phyloP scores from a whole-genome alignment of 495 filamentous ascomycete genomes.

The Aspergillus haitiensis region DNA sequence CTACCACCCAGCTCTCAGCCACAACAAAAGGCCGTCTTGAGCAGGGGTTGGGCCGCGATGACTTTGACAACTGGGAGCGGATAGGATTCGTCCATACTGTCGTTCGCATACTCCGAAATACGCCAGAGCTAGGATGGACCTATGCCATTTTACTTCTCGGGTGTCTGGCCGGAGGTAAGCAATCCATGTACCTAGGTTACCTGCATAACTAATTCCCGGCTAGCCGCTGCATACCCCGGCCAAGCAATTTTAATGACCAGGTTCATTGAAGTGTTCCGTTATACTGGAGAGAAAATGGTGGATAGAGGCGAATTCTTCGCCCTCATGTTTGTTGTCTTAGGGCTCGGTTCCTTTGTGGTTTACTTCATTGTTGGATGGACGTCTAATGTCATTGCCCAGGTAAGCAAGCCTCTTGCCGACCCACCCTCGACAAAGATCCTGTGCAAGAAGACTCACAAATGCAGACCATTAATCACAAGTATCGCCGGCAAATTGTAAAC shows the following conservation, averaged over 20 bases:
- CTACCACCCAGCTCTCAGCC: conserved; percentile 10
- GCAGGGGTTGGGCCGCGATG: conserved; percentile 15
- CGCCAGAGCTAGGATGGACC: conserved; percentile 22
- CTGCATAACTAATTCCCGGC: no score
- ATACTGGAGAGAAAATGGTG: conserved; percentile 24
- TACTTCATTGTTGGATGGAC: conserved; percentile 57
- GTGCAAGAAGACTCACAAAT: no score
- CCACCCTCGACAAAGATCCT: no score
- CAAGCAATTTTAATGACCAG: conserved; percentile 31
- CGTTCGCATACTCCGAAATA: conserved; percentile 12
- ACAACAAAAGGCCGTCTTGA: conserved; percentile 11
- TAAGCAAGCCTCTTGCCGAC: no score
- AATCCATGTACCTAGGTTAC: no score
- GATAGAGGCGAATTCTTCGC: conserved; percentile 54
- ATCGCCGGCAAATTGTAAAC: conserved; percentile 34
- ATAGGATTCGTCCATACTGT: conserved; percentile 17
- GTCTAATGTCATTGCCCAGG: conserved; percentile 47
- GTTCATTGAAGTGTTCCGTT: conserved; percentile 35
- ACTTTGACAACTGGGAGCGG: conserved; percentile 23
- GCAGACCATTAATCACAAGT: conserved; percentile 44
- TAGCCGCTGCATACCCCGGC: conserved; percentile 27
- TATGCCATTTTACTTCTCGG: conserved; percentile 5
- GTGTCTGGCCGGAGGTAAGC: conserved; percentile 15
- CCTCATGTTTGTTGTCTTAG: conserved; percentile 61
- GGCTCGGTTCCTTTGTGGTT: conserved; percentile 46